These are phyloP conservation scores for Ophiocordyceps camponoti-saundersi DNA, from an alignment of 2,329 filamentous ascomycete genomes.

Conservation along the genomic window DNA sequence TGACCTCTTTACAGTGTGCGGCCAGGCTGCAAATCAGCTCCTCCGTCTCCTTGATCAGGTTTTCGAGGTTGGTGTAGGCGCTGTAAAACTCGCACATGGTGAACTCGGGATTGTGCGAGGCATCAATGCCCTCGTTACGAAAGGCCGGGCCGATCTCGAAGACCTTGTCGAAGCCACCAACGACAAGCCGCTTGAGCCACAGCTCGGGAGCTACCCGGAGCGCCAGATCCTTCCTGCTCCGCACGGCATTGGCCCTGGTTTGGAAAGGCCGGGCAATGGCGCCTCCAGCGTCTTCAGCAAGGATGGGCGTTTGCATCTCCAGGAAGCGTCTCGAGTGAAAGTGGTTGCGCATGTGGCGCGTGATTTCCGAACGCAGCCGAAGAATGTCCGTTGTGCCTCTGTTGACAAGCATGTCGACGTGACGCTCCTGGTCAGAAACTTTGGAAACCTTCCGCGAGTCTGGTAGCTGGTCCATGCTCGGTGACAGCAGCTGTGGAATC, in stretches of 20 bases:
- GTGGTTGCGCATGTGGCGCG: constrained; percentile 56
- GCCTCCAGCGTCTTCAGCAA: constrained; percentile 70
- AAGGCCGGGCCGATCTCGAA: constrained; percentile 91
- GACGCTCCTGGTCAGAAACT: constrained; percentile 57
- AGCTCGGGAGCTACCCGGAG: constrained; percentile 86
- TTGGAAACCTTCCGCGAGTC: constrained; percentile 52
- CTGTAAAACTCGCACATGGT: constrained; percentile 96
- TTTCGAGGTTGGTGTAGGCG: constrained; percentile 59
- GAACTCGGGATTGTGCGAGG: constrained; percentile 92
- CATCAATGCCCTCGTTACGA: constrained; percentile 82
- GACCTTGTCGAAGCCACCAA: constrained; percentile 74
- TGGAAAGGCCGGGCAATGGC: constrained; percentile 76
- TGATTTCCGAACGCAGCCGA: constrained; percentile 56
- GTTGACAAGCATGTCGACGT: constrained; percentile 76
- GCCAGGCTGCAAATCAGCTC: constrained; percentile 46
- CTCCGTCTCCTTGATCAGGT: constrained; percentile 64
- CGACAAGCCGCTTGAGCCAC: constrained; percentile 81
- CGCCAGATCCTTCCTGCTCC: constrained; percentile 52
- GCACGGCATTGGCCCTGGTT: constrained; percentile 57
- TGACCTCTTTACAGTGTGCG: constrained; percentile 27
- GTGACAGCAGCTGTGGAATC: constrained; percentile 57
- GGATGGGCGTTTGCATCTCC: constrained; percentile 81
- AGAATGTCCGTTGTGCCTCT: constrained; percentile 49
- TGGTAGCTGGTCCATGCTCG: constrained; percentile 66
- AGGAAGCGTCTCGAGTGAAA: constrained; percentile 58